phyloP scores from a whole-genome alignment of 495 filamentous ascomycete genomes.

The Penicillium ochrochloron region DNA sequence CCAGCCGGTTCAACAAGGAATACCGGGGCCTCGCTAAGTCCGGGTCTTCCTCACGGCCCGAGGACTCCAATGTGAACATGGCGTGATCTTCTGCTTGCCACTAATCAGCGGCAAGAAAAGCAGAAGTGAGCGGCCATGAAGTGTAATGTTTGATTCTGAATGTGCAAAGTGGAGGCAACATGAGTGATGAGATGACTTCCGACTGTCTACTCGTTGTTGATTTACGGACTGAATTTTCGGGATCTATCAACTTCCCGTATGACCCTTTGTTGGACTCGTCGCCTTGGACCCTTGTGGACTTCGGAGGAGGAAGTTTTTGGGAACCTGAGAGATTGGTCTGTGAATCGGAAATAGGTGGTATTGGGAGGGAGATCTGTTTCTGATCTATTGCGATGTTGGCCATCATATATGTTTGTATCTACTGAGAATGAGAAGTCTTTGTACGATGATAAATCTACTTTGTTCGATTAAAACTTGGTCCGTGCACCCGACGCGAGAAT shows the following conservation, averaged over 20 bases:
- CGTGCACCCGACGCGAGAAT: slow-evolving; percentile 37
- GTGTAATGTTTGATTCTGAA: neutral
- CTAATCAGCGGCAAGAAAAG: neutral
- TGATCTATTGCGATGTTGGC: neutral
- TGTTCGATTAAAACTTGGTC: slow-evolving; percentile 42
- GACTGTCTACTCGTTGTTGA: neutral
- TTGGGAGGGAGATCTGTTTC: neutral
- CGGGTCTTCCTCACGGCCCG: neutral
- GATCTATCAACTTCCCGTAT: neutral
- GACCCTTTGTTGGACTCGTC: neutral
- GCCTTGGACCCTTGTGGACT: neutral
- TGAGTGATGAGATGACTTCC: neutral
- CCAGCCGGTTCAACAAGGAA: neutral
- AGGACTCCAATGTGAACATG: neutral
- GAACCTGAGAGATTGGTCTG: neutral
- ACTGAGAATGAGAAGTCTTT: neutral
- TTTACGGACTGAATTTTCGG: neutral
- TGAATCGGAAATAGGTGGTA: neutral
- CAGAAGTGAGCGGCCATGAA: neutral
- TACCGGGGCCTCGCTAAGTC: neutral
- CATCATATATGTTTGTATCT: neutral
- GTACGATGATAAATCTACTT: neutral
- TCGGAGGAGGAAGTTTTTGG: neutral
- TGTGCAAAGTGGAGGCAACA: neutral
- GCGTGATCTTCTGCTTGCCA: neutral